Conservation (phyloP, 2,329 filamentous ascomycete species). For the Aspergillus versicolor region DNA sequence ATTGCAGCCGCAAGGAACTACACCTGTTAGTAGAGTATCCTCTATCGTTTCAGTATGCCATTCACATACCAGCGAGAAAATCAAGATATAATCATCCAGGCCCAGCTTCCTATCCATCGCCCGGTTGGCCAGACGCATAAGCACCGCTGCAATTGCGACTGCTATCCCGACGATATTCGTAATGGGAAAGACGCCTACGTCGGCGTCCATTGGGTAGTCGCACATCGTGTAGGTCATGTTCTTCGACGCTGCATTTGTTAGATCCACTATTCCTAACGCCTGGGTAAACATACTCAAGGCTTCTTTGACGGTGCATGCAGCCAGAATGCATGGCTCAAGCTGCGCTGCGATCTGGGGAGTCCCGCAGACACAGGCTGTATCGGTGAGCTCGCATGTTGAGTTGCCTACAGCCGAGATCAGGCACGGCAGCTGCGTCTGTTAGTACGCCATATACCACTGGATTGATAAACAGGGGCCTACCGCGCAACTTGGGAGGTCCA, state of each 20-base stretch:
- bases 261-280: not conserved
- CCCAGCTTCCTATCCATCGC: not conserved
- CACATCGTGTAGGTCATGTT: slow-evolving; percentile 1
- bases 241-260: not conserved
- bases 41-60: no score
- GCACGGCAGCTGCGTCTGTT: not conserved
- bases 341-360: not conserved
- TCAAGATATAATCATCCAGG: slow-evolving; percentile 1
- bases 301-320: not conserved
- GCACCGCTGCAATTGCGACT: not conserved
- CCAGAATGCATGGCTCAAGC: not conserved
- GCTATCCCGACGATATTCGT: not conserved
- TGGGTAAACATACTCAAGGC: not conserved
- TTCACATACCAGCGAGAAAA: not conserved
- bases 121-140: not conserved
- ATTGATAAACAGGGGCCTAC: not conserved
- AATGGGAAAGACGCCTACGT: not conserved
- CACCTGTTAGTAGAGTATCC: not conserved
- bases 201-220: not conserved
- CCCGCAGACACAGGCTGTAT: slow-evolving; percentile 1
- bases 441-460: not conserved
- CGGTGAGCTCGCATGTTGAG: slow-evolving; percentile 1
- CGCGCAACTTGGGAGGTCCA: not conserved
- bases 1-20: not conserved
- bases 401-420: not conserved